These are phyloP conservation scores for Solanum microdontum DNA, from an alignment of 257 asterid species.

Conservation along the genomic window DNA sequence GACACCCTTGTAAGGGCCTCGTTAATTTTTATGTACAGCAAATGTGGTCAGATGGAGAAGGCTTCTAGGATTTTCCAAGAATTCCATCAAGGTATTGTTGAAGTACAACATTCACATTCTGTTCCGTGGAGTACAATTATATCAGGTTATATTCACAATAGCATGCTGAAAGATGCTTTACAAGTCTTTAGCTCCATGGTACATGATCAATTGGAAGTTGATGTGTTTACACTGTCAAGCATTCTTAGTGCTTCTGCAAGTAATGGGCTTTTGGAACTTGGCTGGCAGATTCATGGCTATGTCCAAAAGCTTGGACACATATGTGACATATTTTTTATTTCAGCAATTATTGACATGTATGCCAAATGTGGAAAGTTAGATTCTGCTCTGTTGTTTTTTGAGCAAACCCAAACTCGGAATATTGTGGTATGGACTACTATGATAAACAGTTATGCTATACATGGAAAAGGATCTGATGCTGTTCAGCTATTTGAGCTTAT, in stretches of 20 bases:
- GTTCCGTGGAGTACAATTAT: constrained; percentile 52
- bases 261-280: constrained; percentile 42
- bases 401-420: constrained; percentile 29
- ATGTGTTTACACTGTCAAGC: constrained; percentile 44
- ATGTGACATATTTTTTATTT: constrained; percentile 32
- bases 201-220: constrained; percentile 27
- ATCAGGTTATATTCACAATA: constrained; percentile 50
- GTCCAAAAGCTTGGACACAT: constrained; percentile 43
- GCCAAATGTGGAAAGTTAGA: constrained; percentile 66
- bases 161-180: constrained; percentile 46
- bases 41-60: constrained; percentile 50
- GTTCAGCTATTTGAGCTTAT: constrained; percentile 43
- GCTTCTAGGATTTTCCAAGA: constrained; percentile 40
- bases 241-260: constrained; percentile 41
- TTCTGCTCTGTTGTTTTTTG: constrained; percentile 35
- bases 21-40: constrained; percentile 69
- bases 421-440: constrained; percentile 56
- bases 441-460: constrained; percentile 52
- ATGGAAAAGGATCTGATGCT: constrained; percentile 57
- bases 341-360: constrained; percentile 67
- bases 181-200: constrained; percentile 37
- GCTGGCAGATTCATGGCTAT: constrained; percentile 59
- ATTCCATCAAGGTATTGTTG: not conserved
- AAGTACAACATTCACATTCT: constrained; percentile 9
- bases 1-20: constrained; percentile 41